Conservation (phyloP, 2,329 filamentous ascomycete species). For the Endoconidiophora polonica region DNA sequence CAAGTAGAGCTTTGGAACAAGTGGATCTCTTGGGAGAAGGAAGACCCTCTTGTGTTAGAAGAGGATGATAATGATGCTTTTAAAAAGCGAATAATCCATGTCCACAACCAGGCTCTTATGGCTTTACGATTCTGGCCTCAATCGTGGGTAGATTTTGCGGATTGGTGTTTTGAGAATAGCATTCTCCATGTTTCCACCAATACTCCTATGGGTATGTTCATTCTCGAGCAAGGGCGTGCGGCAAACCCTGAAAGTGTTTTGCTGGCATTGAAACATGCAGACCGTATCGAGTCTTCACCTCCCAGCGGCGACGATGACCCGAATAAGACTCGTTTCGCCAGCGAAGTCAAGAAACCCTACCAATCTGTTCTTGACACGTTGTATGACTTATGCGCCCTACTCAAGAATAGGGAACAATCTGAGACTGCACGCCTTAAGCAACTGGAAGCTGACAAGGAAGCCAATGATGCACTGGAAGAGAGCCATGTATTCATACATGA, state of each 20-base stretch:
- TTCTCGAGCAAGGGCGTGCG: conserved; percentile 64
- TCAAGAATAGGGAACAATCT: conserved; percentile 44
- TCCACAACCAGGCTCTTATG: conserved; percentile 89
- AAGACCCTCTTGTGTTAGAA: conserved; percentile 74
- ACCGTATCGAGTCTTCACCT: conserved; percentile 67
- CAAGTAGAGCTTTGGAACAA: conserved; percentile 83
- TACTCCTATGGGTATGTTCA: conserved; percentile 47
- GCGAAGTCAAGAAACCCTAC: conserved; percentile 67
- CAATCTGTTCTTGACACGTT: conserved; percentile 69
- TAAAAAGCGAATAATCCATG: conserved; percentile 67
- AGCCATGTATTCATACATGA: conserved; percentile 9
- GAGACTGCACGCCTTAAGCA: conserved; percentile 42
- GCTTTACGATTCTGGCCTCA: conserved; percentile 87
- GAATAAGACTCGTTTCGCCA: conserved; percentile 56
- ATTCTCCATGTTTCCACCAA: conserved; percentile 30
- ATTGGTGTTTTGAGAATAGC: conserved; percentile 75
- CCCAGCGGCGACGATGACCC: conserved; percentile 63
- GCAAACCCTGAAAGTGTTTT: conserved; percentile 91
- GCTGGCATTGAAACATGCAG: conserved; percentile 74
- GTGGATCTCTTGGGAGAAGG: conserved; percentile 93
- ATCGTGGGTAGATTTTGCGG: conserved; percentile 86
- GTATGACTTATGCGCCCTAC: conserved; percentile 68
- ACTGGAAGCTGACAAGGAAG: conserved; percentile 22
- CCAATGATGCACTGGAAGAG: conserved; percentile 22
- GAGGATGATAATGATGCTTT: conserved; percentile 62